phyloP scores from a whole-genome alignment of 2,329 filamentous ascomycete genomes.

The Pseudogymnoascus sp. region DNA sequence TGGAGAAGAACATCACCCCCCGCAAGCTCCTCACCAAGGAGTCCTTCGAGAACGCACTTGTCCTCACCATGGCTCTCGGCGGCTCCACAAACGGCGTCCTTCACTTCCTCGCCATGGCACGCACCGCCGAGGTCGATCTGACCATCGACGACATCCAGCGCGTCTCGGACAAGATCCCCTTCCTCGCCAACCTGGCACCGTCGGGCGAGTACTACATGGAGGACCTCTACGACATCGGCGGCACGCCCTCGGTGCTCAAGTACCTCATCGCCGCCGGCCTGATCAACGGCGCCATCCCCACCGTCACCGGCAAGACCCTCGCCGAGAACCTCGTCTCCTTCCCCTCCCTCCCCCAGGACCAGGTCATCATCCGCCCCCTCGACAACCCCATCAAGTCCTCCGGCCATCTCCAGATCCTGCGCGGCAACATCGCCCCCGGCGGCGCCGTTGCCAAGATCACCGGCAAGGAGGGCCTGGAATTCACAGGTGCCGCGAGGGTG shows the following conservation, averaged over 20 bases:
- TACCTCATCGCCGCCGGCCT: constrained; percentile 68
- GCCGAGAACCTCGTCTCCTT: constrained; percentile 71
- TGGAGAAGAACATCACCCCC: constrained; percentile 62
- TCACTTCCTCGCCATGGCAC: constrained; percentile 65
- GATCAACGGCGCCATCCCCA: constrained; percentile 69
- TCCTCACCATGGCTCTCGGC: constrained; percentile 66
- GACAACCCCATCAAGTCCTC: constrained; percentile 69
- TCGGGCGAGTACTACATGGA: constrained; percentile 81
- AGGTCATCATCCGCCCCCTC: constrained; percentile 75
- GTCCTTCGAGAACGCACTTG: constrained; percentile 63
- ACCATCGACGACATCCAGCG: constrained; percentile 62
- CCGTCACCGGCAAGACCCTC: constrained; percentile 76
- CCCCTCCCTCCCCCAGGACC: constrained; percentile 68
- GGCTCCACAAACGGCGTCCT: constrained; percentile 65
- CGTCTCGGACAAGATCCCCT: constrained; percentile 61
- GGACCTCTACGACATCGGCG: constrained; percentile 78
- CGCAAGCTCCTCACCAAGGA: constrained; percentile 60
- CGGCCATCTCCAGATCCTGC: constrained; percentile 82
- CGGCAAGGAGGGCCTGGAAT: constrained; percentile 80
- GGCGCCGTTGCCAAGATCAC: constrained; percentile 95
- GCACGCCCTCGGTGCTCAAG: constrained; percentile 79
- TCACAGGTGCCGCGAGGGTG: constrained; percentile 72
- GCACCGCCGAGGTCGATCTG: constrained; percentile 56
- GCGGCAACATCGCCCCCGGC: constrained; percentile 78
- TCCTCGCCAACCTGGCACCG: constrained; percentile 65